phyloP scores from a whole-genome alignment of 176 grass and related monocot genomes.

The Panicum miliaceum region DNA sequence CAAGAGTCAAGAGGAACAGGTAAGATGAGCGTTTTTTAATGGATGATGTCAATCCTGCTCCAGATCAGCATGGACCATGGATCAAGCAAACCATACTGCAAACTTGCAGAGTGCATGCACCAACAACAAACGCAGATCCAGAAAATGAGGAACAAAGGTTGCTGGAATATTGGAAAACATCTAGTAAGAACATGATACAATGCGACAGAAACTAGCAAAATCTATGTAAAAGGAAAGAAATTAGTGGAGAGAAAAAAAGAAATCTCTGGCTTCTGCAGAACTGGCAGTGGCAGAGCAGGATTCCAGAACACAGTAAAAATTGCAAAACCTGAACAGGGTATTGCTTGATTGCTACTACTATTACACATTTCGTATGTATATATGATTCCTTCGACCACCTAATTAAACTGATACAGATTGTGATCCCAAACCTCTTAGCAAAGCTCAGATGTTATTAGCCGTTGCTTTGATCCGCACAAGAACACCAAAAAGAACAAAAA shows the following conservation, averaged over 20 bases:
- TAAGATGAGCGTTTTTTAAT: not conserved
- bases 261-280: constrained; percentile 11
- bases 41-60: not conserved
- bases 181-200: not conserved
- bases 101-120: not conserved
- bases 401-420: constrained; percentile 1
- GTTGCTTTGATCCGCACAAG: constrained; percentile 18
- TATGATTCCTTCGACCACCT: constrained; percentile 10
- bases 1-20: not conserved
- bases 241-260: not conserved
- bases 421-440: constrained; percentile 13
- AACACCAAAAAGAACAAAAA: not conserved
- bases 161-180: not conserved
- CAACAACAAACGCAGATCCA: not conserved
- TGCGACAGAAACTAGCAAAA: not conserved
- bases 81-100: not conserved
- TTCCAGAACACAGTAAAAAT: constrained; percentile 4
- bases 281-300: not conserved
- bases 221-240: not conserved
- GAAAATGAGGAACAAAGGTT: not conserved
- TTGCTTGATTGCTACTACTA: constrained; percentile 11
- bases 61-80: not conserved
- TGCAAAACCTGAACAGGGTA: constrained; percentile 29
- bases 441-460: constrained; percentile 30
- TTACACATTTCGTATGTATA: constrained; percentile 17